Evolutionary conservation across 2,329 filamentous ascomycete genomes (phyloP).

Genomic region (Pyrenophora seminiperda): DNA sequence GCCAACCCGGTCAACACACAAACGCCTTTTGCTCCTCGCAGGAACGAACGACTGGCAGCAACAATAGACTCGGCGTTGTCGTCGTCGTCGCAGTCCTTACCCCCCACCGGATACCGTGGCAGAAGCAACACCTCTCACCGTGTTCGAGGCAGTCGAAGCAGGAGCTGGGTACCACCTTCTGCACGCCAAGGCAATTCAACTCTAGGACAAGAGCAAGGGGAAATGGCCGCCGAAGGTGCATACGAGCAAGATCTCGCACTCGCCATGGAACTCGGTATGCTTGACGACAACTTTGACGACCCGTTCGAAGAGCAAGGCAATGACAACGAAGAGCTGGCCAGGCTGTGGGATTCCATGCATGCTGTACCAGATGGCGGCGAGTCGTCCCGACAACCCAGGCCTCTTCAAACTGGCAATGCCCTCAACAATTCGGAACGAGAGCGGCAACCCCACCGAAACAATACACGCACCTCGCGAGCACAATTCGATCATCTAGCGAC

Average conservation of each 20-base stretch:
- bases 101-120: background rate
- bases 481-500: background rate
- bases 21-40: too few relatives aligned
- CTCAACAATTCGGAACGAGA: too few relatives aligned
- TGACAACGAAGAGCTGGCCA: too few relatives aligned
- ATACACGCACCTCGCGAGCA: background rate
- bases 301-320: background rate
- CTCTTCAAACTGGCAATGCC: too few relatives aligned
- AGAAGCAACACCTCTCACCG: conserved; percentile 3
- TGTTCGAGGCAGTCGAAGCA: conserved; percentile 1
- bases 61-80: background rate
- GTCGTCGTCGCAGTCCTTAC: background rate
- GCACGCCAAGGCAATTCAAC: conserved; percentile 4
- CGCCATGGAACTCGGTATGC: conserved; percentile 15
- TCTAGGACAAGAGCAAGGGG: conserved; percentile 1
- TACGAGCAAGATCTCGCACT: conserved; percentile 14
- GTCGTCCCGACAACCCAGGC: too few relatives aligned
- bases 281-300: conserved; percentile 5
- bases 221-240: background rate
- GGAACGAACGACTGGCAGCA: too few relatives aligned
- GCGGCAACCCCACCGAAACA: background rate
- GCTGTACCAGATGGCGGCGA: too few relatives aligned
- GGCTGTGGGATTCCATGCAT: too few relatives aligned
- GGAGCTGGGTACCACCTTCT: conserved; percentile 10
- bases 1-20: background rate